phyloP scores from a whole-genome alignment of 2,329 filamentous ascomycete genomes.

The Aspergillus novoparasiticus region DNA sequence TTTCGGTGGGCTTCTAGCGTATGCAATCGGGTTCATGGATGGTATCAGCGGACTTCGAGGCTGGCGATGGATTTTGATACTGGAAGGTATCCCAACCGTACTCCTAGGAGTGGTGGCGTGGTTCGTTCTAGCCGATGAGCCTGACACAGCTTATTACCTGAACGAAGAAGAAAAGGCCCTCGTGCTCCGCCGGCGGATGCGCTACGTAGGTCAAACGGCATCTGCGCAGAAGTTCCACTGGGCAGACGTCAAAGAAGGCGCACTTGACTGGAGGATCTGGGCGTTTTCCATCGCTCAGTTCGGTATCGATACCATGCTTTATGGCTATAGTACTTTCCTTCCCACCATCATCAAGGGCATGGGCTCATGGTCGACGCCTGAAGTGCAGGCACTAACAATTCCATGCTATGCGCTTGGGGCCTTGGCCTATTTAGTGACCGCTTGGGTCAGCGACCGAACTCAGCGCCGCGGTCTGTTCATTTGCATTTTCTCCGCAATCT shows the following conservation, averaged over 20 bases:
- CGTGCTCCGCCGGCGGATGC: constrained; percentile 52
- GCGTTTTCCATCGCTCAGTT: constrained; percentile 71
- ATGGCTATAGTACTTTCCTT: constrained; percentile 76
- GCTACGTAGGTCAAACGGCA: constrained; percentile 53
- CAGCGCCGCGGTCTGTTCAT: constrained; percentile 68
- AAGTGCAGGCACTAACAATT: constrained; percentile 76
- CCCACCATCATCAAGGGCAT: constrained; percentile 76
- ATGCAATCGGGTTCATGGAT: constrained; percentile 73
- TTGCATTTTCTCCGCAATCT: constrained; percentile 63
- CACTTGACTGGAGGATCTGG: constrained; percentile 77
- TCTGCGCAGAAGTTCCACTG: constrained; percentile 59
- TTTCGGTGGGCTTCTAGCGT: constrained; percentile 72
- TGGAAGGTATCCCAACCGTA: constrained; percentile 60
- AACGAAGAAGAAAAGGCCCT: constrained; percentile 62
- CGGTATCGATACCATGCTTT: constrained; percentile 74
- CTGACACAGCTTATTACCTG: constrained; percentile 65
- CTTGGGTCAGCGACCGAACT: constrained; percentile 67
- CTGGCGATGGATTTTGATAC: constrained; percentile 72
- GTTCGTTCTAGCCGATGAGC: constrained; percentile 66
- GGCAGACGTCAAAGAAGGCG: constrained; percentile 66
- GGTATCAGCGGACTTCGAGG: constrained; percentile 65
- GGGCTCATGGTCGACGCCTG: constrained; percentile 62
- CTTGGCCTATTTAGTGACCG: constrained; percentile 66
- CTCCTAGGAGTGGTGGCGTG: constrained; percentile 59
- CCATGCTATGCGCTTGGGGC: constrained; percentile 77